Base-by-base conservation (phyloP, 148 eudicot species). In the Rhododendron henanense region DNA sequence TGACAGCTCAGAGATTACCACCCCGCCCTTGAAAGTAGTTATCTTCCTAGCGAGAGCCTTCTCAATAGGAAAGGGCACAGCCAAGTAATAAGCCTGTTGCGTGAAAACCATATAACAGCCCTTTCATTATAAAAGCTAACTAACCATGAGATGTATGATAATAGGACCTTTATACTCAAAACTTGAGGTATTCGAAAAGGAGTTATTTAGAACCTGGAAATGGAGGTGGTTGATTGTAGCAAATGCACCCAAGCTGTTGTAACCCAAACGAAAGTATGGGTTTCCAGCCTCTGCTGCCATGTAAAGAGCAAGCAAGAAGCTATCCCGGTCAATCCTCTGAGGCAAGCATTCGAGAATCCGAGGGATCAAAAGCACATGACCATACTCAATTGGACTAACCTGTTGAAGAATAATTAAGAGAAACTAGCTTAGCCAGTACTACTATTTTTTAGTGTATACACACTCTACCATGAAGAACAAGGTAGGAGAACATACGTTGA, bases 331-430 rank as follows among this genome's bases (percentile, higher is more conserved):
- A 85, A 96, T 96, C 90, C 90, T 95, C 88, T 96, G 98, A 69
- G 99, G 97, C 77, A 95, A 86, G 91, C 93, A 87, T 79, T 96
- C 95, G 10, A 95, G 92, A 78, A 96, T 89, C 57, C 94, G 97
- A 71, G 99, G 99, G 85, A 96, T 96, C 90, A 96, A 90, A 88
- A 96, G 98, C 53, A 96, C 98, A 55, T 96, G 99, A 10, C 98
- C 99, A 87, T 96, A 96, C 81, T 96, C 99, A 83, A 96, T 96
- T 45, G 99, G 99, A 75, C 99, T 96, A 39, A 96, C 98, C 99
- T 96, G 91, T 89, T 82, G 35, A 71, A 19, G 55, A 25, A 84
- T 86, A 67, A 50, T 65, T 28, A 57, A 83, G 16, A 59, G 53
- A 80, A 19, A 84, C n/a, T 33, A 31, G 15, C 65, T 82, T 77